Base-by-base conservation (phyloP, 768 basidiomycete genomes). In the Sarcodon sp. region DNA sequence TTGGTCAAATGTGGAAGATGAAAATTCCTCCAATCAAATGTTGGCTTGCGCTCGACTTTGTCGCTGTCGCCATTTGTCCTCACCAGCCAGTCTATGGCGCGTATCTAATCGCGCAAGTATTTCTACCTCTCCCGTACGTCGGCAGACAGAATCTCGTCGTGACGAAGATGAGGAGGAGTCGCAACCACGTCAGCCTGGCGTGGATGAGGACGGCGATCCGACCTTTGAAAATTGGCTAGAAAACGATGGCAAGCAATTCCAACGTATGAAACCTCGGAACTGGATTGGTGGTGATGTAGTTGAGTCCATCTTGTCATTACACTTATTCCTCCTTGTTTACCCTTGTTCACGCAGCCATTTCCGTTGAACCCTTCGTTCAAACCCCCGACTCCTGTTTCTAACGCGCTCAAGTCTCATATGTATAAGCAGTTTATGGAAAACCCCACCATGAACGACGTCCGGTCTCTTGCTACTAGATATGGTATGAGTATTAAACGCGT, bases 281-380 rank as follows among this genome's bases (percentile, higher is more conserved):
- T 88, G 82, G 79, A 66, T 89, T 7, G 75, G 77, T 52, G 68
- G 63, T 33, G 62, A 69, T 54, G 69, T 72, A 67, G 81, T 79
- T 59, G 64, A 68, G 72, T 69, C 58, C 56, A 53, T 61, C 60
- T 59, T 56, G 6, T 37, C 38, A 27, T 36, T 52, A 27, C 49
- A 33, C 44, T 13, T n/a, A 3, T 11, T 33, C 27, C 10, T 41
- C 21, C 16, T 48, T 44, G 53, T 44, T 50, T 15, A 47, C 47
- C 50, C 54, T 32, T 52, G 45, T 18, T 16, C 33, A n/a, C 47
- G 18, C 49, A 92, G 88, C 89, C 88, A 0, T 92, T 92, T 60
- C 87, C 87, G 10, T 68, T 87, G 64, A 93, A 94, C 58, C 78
- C 78, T 5, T 78, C 83, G 1, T 94, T 92, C 65, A 76, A 74